Percentiles rank a stretch among this genome's conserved stretches.
Evolutionary conservation across 495 filamentous ascomycete species (phyloP).

Genomic region (Amorphotheca resinae): DNA sequence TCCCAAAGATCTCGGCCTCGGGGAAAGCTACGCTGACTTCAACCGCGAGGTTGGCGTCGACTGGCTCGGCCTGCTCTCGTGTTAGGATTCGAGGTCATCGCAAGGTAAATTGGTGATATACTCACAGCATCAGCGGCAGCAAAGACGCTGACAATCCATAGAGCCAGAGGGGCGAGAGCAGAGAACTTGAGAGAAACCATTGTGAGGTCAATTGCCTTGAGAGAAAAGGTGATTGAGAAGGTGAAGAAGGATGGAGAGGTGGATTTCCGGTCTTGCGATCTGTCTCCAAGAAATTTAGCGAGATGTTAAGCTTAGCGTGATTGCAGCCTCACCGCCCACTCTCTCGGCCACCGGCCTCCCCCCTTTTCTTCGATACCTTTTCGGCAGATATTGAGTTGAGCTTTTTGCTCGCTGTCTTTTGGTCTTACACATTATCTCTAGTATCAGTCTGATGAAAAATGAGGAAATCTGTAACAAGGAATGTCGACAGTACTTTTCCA

Average conservation of each 20-base stretch:
- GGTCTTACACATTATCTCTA: too few relatives aligned
- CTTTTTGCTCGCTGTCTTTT: too few relatives aligned
- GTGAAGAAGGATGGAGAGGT: neutral
- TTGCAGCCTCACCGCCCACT: too few relatives aligned
- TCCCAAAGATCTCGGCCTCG: slow-evolving; percentile 79
- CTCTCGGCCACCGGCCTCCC: too few relatives aligned
- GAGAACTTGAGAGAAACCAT: slow-evolving; percentile 68
- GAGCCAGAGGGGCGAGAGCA: slow-evolving; percentile 55
- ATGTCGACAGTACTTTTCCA: too few relatives aligned
- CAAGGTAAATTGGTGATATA: slow-evolving; percentile 5
- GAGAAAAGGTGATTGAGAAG: neutral
- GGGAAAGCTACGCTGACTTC: slow-evolving; percentile 71
- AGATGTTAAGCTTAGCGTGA: slow-evolving; percentile 2
- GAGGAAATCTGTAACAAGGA: too few relatives aligned
- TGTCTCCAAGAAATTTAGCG: slow-evolving; percentile 1
- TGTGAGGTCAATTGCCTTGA: slow-evolving; percentile 11
- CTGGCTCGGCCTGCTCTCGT: neutral
- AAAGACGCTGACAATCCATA: slow-evolving; percentile 52
- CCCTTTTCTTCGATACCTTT: too few relatives aligned
- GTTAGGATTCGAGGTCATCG: neutral
- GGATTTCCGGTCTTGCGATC: neutral
- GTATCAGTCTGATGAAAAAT: too few relatives aligned
- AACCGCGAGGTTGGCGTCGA: slow-evolving; percentile 50
- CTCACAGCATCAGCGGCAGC: slow-evolving; percentile 47
- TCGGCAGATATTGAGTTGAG: too few relatives aligned